Conservation (phyloP, 768 basidiomycete species). For the Pluteus cervinus region DNA sequence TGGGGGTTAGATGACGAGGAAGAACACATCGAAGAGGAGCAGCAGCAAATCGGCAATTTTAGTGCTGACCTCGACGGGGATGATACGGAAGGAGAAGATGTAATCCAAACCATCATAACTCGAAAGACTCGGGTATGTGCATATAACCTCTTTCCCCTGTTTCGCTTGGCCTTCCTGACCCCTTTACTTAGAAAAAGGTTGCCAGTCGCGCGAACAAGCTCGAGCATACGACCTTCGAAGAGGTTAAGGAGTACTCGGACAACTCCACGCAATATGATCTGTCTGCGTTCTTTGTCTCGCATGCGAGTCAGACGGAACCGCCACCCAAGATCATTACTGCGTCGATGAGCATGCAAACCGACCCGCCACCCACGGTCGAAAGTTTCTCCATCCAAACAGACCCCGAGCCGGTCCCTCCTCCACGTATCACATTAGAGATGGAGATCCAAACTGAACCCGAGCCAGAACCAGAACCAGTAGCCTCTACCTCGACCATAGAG, state of each 20-base stretch:
- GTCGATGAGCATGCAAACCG: conserved; percentile 55
- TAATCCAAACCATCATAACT: conserved; percentile 86
- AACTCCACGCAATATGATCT: conserved; percentile 66
- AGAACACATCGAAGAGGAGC: conserved; percentile 30
- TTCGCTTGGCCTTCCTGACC: conserved; percentile 9
- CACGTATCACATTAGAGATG: conserved; percentile 41
- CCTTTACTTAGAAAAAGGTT: conserved; percentile 41
- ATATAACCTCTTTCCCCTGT: conserved; percentile 6
- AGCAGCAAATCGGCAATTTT: conserved; percentile 4
- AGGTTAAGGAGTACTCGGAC: conserved; percentile 73
- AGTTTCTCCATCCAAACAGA: conserved; percentile 26
- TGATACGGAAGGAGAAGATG: conserved; percentile 64
- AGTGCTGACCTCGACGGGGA: conserved; percentile 18
- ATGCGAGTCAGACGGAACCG: conserved; percentile 57
- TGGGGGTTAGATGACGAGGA: conserved; percentile 33
- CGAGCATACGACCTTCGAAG: conserved; percentile 49
- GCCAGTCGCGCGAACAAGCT: conserved; percentile 50
- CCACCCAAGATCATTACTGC: conserved; percentile 40
- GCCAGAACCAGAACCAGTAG: conserved; percentile 28
- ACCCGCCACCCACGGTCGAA: conserved; percentile 23
- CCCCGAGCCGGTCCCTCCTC: conserved; percentile 26
- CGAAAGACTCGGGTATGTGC: conserved; percentile 62
- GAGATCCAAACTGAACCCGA: conserved; percentile 69
- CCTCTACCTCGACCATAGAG: conserved; percentile 34
- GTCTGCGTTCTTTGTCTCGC: conserved; percentile 39